Base-by-base conservation (phyloP, 805 yeast species). In the Candida pseudoglaebosa region DNA sequence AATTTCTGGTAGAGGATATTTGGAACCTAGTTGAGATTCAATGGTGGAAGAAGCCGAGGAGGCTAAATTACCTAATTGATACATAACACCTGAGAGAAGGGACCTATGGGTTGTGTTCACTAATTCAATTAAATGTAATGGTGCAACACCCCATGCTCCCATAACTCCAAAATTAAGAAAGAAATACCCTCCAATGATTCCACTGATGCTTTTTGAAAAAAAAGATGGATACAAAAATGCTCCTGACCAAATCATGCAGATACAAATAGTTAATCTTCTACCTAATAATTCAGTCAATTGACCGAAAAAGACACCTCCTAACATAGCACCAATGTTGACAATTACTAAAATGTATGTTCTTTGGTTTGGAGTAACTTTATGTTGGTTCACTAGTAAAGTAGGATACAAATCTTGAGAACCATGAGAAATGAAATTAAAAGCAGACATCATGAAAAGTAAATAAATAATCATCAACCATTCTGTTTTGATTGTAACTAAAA, bases 101-200 rank as follows among this genome's bases (percentile, higher is more conserved):
- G 85, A 70, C 57, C 81, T 70, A 61, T 74, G 78, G 43, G 75
- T 77, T 15, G 82, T 80, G 41, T 81, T 81, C 28, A 82, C 70
- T 44, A 80, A 65, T 57, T 78, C 84, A 3, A 78, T 66, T 39
- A 80, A 61, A 56, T 79, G 82, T 41, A 78, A 67, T 38, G 85
- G 85, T 38, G 75, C 66, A 31, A 78, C 79, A 49, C 85, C 85
- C 81, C 83, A 80, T 18, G 80, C 78, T 50, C 85, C 85, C 60
- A 78, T 84, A 38, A 80, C 84, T 43, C 72, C 75, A 52, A 75
- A 75, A 52, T 79, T 84, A 43, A 79, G 57, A 60, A 76, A 78
- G 55, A 79, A 78, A 36, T 42, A 38, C 44, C 80, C 82, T 0
- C 80, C 82, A 46, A 73, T 72, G 41, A 75, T 70, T n/a, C 71